These are phyloP conservation scores for Dionaea muscipula DNA, from an alignment of 179 eudicot species.

Conservation along the genomic window DNA sequence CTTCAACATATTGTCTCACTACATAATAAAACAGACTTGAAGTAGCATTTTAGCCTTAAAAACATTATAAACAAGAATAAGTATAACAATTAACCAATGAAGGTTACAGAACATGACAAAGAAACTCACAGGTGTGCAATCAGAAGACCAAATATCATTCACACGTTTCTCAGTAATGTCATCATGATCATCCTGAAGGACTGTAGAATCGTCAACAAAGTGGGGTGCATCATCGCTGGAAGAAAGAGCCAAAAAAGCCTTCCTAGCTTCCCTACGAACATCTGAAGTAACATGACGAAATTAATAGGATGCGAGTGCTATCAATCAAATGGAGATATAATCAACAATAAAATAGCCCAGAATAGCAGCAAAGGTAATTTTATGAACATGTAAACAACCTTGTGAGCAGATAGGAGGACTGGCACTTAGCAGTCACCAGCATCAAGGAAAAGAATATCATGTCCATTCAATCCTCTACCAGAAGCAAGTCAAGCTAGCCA, in stretches of 20 bases:
- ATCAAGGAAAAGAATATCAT: too few species aligned
- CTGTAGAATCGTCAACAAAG: conserved; percentile 19
- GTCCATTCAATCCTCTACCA: too few species aligned
- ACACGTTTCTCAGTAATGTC: conserved; percentile 25
- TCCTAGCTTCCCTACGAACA: conserved; percentile 69
- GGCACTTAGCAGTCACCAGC: too few species aligned
- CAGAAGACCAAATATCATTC: conserved; percentile 26
- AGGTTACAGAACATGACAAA: background rate
- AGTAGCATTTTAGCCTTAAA: background rate
- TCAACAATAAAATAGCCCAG: background rate
- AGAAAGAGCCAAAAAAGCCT: conserved; percentile 68
- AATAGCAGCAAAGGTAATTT: too few species aligned
- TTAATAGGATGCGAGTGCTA: background rate
- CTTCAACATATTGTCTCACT: too few species aligned
- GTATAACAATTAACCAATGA: background rate
- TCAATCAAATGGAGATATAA: background rate
- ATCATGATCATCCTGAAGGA: conserved; percentile 24
- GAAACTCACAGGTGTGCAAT: conserved; percentile 44
- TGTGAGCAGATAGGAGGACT: too few species aligned
- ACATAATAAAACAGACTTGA: background rate
- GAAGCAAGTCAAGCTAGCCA: too few species aligned
- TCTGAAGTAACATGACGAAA: conserved; percentile 26
- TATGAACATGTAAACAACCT: too few species aligned
- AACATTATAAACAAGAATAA: background rate
- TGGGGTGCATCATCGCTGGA: conserved; percentile 21